Evolutionary conservation across 73 alveolate genomes (phyloP).

Genomic region (Diophrys appendiculata): DNA sequence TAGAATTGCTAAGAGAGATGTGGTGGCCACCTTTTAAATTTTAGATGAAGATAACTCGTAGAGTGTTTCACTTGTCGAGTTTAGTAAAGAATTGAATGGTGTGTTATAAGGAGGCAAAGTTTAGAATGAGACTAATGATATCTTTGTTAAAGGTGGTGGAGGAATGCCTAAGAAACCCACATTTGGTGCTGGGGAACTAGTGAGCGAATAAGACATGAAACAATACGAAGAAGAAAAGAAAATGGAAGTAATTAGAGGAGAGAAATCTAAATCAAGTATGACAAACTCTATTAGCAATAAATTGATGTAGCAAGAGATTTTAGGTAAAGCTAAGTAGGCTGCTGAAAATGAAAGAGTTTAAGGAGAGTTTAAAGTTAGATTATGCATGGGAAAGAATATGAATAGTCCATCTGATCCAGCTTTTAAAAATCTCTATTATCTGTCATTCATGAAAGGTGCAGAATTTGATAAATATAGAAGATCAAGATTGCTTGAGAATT

Average conservation of each 20-base stretch:
- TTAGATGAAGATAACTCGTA: not conserved
- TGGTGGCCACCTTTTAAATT: not conserved
- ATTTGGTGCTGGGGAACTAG: not conserved
- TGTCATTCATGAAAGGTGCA: too few species aligned
- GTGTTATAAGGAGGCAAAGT: not conserved
- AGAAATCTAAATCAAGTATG: too few species aligned
- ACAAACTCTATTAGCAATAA: too few species aligned
- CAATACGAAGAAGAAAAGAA: not conserved
- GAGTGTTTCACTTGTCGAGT: not conserved
- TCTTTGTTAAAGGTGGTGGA: not conserved
- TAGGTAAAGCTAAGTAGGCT: too few species aligned
- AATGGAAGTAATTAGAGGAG: not conserved
- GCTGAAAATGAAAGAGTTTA: too few species aligned
- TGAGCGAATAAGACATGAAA: not conserved
- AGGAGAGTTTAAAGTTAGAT: too few species aligned
- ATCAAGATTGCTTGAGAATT: too few species aligned
- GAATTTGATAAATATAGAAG: too few species aligned
- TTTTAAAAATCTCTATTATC: too few species aligned
- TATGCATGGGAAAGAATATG: too few species aligned
- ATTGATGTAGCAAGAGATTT: too few species aligned
- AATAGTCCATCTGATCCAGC: too few species aligned
- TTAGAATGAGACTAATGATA: not conserved
- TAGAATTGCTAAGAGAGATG: not conserved
- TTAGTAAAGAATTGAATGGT: not conserved
- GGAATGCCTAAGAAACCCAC: not conserved